Base-by-base conservation (phyloP, 768 basidiomycete species). In the Omphalotus guepiniiformis region DNA sequence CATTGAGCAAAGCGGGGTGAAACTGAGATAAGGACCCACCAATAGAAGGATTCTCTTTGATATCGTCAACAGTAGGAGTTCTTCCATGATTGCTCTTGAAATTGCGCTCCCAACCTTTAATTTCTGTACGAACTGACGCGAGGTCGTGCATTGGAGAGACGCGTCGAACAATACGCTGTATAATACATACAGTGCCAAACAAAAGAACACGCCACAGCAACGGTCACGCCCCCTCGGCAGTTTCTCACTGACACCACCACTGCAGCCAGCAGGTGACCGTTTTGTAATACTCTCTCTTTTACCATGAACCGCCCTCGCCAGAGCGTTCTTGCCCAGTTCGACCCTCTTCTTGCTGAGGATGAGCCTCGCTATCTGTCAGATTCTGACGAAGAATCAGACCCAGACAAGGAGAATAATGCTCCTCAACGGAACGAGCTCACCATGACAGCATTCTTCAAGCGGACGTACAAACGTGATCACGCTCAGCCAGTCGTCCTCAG, bases 81-180 rank as follows among this genome's bases (percentile, higher is more conserved):
- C 77, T 73, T 32, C 74, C 77, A 60, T 88, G 68, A 0, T 54
- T 56, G 0, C 67, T 63, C 48, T 72, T 78, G 63, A 89, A 92
- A 16, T 71, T 70, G 51, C 81, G 82, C 58, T 91, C 89, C 82
- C 88, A 92, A 35, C 68, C 51, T 63, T 92, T 92, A 51, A 92
- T 80, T 58, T 91, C 81, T 50, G 82, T 68, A 8, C 80, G 78
- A 27, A 90, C 64, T 39, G 70, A 53, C 27, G 73, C 59, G 45
- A 79, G 50, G 55, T 81, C 76, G 55, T 65, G 53, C 71, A 72
- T 75, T 37, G 19, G 16, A 22, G 45, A 12, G 19, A 6, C 6
- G 11, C 21, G 26, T 39, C 19, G n/a, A 19, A 5, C 8, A 39
- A 19, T 4, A 19, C 37, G 8, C 7, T 15, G 15, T 37, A 19